A percentile compares a stretch with the other conserved stretches of the same genome.
These are phyloP conservation scores for Thermothelomyces thermophilus DNA, from an alignment of 2,329 filamentous ascomycete genomes.

Conservation along the genomic window DNA sequence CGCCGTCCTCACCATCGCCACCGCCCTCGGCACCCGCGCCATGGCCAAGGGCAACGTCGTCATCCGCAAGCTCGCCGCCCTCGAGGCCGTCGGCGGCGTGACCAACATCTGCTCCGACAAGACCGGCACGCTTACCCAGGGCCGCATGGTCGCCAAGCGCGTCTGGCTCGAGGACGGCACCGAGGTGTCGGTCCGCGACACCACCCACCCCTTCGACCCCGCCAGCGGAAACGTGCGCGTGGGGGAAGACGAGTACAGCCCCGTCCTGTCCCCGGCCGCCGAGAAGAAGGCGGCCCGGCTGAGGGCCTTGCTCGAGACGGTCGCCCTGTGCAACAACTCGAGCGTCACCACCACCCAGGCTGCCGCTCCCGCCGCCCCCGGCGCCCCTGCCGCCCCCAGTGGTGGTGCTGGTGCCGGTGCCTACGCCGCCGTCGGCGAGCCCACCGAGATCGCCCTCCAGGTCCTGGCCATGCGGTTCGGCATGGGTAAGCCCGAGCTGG, in stretches of 20 bases:
- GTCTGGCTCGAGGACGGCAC: conserved; percentile 53
- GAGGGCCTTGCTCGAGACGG: conserved; percentile 45
- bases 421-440: conserved; percentile 59
- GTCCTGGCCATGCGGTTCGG: conserved; percentile 66
- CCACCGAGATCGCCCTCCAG: conserved; percentile 68
- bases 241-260: conserved; percentile 10
- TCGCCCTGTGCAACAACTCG: conserved; percentile 57
- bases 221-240: conserved; percentile 44
- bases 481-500: conserved; percentile 39
- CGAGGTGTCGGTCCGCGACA: conserved; percentile 46
- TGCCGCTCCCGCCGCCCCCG: too few relatives aligned
- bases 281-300: conserved; percentile 30
- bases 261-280: conserved; percentile 30
- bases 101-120: conserved; percentile 67
- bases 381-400: too few relatives aligned
- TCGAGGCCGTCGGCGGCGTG: conserved; percentile 63
- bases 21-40: conserved; percentile 48
- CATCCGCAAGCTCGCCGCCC: conserved; percentile 53
- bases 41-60: conserved; percentile 52
- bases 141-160: conserved; percentile 59
- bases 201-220: conserved; percentile 55
- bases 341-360: conserved; percentile 43
- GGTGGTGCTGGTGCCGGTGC: too few relatives aligned
- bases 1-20: conserved; percentile 58
- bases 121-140: conserved; percentile 60